Evolutionary conservation across 2,329 filamentous ascomycete genomes (phyloP).

Genomic region (Cladophialophora yegresii): DNA sequence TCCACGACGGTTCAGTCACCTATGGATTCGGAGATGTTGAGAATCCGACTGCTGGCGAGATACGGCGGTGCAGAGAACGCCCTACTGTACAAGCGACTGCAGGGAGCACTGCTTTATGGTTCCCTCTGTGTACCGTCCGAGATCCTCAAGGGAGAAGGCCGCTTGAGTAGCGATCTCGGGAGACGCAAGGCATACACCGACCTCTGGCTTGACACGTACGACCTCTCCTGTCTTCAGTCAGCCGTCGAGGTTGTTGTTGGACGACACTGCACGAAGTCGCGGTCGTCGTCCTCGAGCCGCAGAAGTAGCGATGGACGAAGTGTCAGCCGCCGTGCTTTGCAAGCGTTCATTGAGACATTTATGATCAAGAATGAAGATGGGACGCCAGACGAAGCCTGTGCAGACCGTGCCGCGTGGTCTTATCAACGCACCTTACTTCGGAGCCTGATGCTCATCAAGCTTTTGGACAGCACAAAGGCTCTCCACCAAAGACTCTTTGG

Average conservation of each 20-base stretch:
- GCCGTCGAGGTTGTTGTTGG: constrained; percentile 63
- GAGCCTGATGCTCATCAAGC: constrained; percentile 61
- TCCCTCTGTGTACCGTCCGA: constrained; percentile 59
- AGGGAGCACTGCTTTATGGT: constrained; percentile 61
- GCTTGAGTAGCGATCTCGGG: constrained; percentile 60
- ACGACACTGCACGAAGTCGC: constrained; percentile 40
- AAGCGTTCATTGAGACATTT: constrained; percentile 59
- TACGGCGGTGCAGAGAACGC: constrained; percentile 58
- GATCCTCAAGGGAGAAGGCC: constrained; percentile 45
- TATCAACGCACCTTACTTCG: constrained; percentile 61
- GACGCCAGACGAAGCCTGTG: constrained; percentile 38
- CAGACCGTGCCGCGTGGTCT: constrained; percentile 45
- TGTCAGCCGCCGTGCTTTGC: constrained; percentile 40
- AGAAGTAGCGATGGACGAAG: constrained; percentile 6
- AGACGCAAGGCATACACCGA: constrained; percentile 59
- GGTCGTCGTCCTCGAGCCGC: constrained; percentile 3
- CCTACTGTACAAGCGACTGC: constrained; percentile 58
- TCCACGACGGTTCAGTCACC: constrained; percentile 37
- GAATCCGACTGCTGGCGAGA: constrained; percentile 53
- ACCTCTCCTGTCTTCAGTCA: constrained; percentile 52
- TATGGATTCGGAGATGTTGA: constrained; percentile 43
- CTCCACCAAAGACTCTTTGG: constrained; percentile 34
- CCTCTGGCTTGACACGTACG: constrained; percentile 61
- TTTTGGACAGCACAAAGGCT: constrained; percentile 59
- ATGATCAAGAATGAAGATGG: constrained; percentile 57